phyloP scores from a whole-genome alignment of 2,329 filamentous ascomycete genomes.

The Pseudopyrenochaeta lycopersici region DNA sequence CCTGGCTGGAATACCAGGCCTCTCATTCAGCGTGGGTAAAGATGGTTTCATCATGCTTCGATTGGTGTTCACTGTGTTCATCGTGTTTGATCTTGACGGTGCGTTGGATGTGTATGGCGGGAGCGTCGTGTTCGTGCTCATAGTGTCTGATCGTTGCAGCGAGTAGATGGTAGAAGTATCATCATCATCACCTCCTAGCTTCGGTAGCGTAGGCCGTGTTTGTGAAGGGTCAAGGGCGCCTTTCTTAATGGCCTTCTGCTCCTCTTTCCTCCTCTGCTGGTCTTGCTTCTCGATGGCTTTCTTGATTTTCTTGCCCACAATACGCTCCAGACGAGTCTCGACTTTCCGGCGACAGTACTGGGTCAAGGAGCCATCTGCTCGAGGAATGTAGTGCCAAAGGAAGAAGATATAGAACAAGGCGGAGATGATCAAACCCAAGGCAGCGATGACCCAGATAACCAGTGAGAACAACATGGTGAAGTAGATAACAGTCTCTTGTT shows the following conservation, averaged over 20 bases:
- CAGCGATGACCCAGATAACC: conserved; percentile 85
- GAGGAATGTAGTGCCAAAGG: conserved; percentile 90
- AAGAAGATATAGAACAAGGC: conserved; percentile 85
- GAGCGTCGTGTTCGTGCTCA: conserved; percentile 47
- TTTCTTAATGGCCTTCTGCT: conserved; percentile 55
- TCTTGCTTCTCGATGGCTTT: conserved; percentile 85
- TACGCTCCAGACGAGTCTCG: conserved; percentile 82
- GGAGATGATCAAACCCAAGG: conserved; percentile 76
- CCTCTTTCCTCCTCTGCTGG: conserved; percentile 53
- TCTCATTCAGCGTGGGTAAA: conserved; percentile 52
- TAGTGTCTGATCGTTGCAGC: conserved; percentile 44
- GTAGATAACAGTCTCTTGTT: conserved; percentile 81
- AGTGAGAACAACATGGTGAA: conserved; percentile 93
- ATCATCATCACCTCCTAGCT: conserved; percentile 50
- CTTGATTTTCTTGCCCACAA: conserved; percentile 87
- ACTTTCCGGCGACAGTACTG: conserved; percentile 93
- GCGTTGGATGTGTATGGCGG: conserved; percentile 62
- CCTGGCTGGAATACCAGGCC: conserved; percentile 47
- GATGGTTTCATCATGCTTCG: conserved; percentile 46
- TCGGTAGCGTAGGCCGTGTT: conserved; percentile 52
- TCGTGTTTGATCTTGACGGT: conserved; percentile 62
- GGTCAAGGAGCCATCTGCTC: conserved; percentile 78
- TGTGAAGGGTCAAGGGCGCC: conserved; percentile 52
- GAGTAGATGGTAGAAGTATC: conserved; percentile 49
- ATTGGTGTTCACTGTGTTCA: conserved; percentile 49